A percentile compares a stretch with the other conserved stretches of the same genome.
Conservation (phyloP, 768 basidiomycete genomes). For the Gymnopilus dilepis region DNA sequence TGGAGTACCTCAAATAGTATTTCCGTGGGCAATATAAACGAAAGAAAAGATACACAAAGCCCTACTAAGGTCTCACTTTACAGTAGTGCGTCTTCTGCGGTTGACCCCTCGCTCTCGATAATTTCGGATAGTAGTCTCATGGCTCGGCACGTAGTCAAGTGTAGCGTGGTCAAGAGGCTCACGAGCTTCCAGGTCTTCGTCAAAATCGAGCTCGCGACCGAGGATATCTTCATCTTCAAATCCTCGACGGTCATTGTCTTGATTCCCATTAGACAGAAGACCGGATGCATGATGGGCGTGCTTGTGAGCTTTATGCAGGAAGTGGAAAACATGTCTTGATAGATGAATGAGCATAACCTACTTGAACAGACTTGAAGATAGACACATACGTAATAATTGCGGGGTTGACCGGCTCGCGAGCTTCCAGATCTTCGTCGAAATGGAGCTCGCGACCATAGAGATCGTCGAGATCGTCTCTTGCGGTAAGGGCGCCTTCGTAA, state of each 20-base stretch:
- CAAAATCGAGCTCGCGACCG: conserved; percentile 15
- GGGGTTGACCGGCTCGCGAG: conserved; percentile 14
- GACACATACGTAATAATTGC: conserved; percentile 5
- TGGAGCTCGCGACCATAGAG: conserved; percentile 17
- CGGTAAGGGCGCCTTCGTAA: not conserved
- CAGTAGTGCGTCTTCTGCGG: too few relatives aligned
- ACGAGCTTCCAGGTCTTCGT: too few relatives aligned
- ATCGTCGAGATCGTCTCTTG: conserved; percentile 9
- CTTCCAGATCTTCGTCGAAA: conserved; percentile 20
- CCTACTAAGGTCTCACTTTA: too few relatives aligned
- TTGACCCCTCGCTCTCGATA: too few relatives aligned
- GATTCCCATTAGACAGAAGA: not conserved
- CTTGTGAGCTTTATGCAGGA: not conserved
- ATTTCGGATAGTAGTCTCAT: too few relatives aligned
- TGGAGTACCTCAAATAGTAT: too few relatives aligned
- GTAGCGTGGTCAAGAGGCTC: too few relatives aligned
- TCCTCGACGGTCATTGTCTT: not conserved
- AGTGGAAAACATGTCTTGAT: not conserved
- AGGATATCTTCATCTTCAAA: not conserved
- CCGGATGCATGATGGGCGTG: not conserved
- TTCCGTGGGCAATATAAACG: too few relatives aligned
- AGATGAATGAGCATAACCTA: too few relatives aligned
- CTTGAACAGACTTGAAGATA: too few relatives aligned
- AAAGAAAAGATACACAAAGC: too few relatives aligned
- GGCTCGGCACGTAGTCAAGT: too few relatives aligned